Conservation (phyloP, 2,329 filamentous ascomycete species). For the Herpotrichia juniperi region DNA sequence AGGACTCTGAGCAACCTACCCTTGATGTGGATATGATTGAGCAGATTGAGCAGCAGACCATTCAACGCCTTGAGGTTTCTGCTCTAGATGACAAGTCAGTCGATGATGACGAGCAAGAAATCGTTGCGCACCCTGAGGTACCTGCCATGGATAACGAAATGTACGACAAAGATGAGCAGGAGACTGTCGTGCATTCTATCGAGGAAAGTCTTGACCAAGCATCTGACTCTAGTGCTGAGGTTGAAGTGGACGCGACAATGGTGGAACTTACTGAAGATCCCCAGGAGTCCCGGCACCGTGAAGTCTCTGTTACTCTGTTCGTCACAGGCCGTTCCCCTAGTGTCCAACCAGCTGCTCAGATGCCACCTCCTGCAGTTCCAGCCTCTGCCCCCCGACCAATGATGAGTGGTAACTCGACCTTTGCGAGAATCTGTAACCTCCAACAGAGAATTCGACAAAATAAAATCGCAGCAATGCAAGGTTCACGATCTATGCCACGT, state of each 20-base stretch:
- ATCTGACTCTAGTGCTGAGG: not conserved
- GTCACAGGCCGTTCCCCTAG: too few species aligned
- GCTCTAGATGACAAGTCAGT: too few species aligned
- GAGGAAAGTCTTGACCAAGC: not conserved
- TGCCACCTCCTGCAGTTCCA: too few species aligned
- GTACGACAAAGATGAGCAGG: not conserved
- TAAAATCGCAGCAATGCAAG: not conserved
- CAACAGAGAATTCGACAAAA: not conserved
- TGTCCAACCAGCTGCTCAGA: too few species aligned
- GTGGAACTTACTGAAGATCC: not conserved
- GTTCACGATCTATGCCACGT: not conserved
- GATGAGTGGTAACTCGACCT: not conserved
- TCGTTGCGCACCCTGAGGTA: too few species aligned
- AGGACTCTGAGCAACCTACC: too few species aligned
- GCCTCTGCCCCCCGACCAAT: not conserved
- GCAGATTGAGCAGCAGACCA: not conserved
- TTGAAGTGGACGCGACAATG: not conserved
- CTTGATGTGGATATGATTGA: too few species aligned
- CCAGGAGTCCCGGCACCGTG: too few species aligned
- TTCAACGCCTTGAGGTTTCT: too few species aligned
- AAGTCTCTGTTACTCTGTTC: too few species aligned
- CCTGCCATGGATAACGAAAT: too few species aligned
- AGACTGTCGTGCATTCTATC: not conserved
- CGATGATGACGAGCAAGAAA: too few species aligned
- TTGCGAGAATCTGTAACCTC: slow-evolving; percentile 2